Percentiles rank a stretch among this genome's conserved stretches.
These are phyloP conservation scores for Malus hybrid DNA, from an alignment of 331 rosid genomes.

Conservation along the genomic window DNA sequence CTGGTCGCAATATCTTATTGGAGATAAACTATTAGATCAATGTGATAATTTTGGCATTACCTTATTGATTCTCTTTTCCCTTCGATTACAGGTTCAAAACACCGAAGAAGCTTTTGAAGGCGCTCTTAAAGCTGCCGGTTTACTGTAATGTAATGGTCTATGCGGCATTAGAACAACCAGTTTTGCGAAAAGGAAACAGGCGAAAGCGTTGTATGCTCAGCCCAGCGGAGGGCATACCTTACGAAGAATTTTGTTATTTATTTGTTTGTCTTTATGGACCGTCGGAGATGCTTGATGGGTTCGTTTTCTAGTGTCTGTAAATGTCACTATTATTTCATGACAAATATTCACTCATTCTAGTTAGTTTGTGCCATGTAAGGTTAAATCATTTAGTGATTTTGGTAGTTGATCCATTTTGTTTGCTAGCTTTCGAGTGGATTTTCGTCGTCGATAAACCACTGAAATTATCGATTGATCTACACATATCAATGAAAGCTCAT, in stretches of 20 bases:
- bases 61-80: background rate
- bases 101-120: constrained; percentile 40
- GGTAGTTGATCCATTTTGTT: background rate
- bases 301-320: background rate
- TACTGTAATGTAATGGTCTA: constrained; percentile 8
- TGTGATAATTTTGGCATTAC: background rate
- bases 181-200: background rate
- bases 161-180: background rate
- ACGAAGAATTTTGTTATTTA: background rate
- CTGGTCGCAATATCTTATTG: background rate
- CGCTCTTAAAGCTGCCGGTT: constrained; percentile 59
- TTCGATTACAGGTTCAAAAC: constrained; percentile 24
- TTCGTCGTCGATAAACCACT: background rate
- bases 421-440: background rate
- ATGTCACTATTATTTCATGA: background rate
- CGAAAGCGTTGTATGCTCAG: background rate
- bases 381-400: background rate
- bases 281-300: background rate
- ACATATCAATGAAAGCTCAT: background rate
- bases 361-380: background rate
- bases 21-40: background rate
- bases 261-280: background rate
- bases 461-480: background rate
- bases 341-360: background rate
- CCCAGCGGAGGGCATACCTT: background rate